These are phyloP conservation scores for Cadophora sp. DNA, from an alignment of 2,329 filamentous ascomycete species.

Conservation along the genomic window DNA sequence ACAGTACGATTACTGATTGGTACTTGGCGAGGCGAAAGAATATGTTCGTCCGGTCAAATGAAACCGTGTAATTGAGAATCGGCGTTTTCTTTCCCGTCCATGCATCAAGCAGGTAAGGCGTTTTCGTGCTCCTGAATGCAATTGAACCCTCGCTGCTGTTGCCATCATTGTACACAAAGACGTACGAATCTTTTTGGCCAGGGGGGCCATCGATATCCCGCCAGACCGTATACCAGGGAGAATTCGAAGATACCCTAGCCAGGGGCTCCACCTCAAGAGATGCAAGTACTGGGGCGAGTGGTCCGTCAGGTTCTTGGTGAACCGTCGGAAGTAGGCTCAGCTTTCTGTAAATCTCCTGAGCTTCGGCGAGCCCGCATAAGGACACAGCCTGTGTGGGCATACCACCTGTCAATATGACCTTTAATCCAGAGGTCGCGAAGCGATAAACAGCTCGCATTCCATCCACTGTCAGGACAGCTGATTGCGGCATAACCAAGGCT, in stretches of 20 bases:
- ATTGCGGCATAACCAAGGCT: constrained; percentile 52
- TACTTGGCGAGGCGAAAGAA: constrained; percentile 48
- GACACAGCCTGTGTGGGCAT: constrained; percentile 34
- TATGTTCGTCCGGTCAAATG: constrained; percentile 42
- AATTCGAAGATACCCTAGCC: constrained; percentile 39
- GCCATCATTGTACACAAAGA: constrained; percentile 51
- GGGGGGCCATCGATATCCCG: constrained; percentile 41
- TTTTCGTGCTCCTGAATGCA: constrained; percentile 42
- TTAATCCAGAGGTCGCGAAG: too few species aligned
- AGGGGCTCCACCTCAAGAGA: constrained; percentile 45
- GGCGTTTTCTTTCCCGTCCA: constrained; percentile 50
- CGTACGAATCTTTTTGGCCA: constrained; percentile 42
- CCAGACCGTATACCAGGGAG: constrained; percentile 48
- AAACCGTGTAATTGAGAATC: constrained; percentile 42
- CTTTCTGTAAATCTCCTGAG: constrained; percentile 17
- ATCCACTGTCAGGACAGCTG: too few species aligned
- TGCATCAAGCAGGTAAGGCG: constrained; percentile 49
- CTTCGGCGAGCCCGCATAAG: background rate
- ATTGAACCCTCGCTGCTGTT: constrained; percentile 37
- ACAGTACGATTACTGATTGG: constrained; percentile 49
- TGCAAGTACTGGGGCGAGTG: constrained; percentile 44
- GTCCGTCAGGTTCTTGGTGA: constrained; percentile 40
- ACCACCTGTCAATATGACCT: too few species aligned
- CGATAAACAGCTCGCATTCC: too few species aligned
- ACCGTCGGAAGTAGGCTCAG: constrained; percentile 45